Evolutionary conservation across 495 filamentous ascomycete genomes (phyloP), one percentile per base, ranked within the genome.

Genomic region (Podospora didyma): DNA sequence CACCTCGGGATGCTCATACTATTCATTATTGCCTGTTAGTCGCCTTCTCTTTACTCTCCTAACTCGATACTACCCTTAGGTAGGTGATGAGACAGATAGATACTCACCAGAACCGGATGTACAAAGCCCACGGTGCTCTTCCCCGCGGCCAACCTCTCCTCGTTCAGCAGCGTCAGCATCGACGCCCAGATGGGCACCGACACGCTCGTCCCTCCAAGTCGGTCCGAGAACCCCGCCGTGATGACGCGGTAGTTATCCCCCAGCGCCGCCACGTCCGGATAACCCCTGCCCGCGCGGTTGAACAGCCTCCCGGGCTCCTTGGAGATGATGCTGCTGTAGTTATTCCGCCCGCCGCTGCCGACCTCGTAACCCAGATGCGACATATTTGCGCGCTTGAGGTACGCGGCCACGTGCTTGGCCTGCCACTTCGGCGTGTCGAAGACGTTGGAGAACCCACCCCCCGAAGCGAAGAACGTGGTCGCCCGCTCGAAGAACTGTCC

Each of bases 401-500:
- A 89, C 21, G 64, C 59, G 0, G 67, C 62, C 3, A 90, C 80
- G 1, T 78, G 78, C 1, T 62, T 26, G 11, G 73, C 44, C 64
- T 91, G 87, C 62, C 83, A 90, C 7, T 57, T 49, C 0, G 87
- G 85, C 10, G 76, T 67, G 20, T 72, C 63, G 69, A 85, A 90
- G 65, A 88, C 73, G 62, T 89, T 88, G 59, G 79, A 84, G 70
- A 89, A 89, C 12, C 86, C 86, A 35, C 86, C 85, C 21, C 85
- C 85, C 7, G 79, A 83, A 21, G 70, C 69, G 69, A 82, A 79
- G 62, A 26, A 66, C 58, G 52, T 74, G 62, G 61, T 78, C 61
- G 72, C 68, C 57, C 79, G 69, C 60, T 79, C 69, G 66, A 34
- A 63, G 62, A 17, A 62, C 67, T 64, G 56, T 54, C 47, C 87